Conservation (phyloP, 352 stramenopile species). For the Phytophthora boehmeriae region DNA sequence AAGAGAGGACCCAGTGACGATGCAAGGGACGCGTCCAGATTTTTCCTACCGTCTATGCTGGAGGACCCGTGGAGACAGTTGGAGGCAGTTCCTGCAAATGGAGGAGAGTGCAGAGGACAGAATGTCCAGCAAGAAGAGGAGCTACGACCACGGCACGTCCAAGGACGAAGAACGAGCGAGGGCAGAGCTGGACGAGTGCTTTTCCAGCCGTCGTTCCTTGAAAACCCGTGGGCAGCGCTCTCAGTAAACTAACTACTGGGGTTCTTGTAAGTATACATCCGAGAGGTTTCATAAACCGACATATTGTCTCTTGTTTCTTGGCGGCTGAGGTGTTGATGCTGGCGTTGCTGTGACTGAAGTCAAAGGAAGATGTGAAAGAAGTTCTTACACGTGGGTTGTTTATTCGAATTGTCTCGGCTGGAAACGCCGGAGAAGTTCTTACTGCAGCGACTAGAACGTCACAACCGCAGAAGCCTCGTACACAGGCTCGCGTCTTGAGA, state of each 20-base stretch:
- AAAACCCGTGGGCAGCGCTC: conserved; percentile 56
- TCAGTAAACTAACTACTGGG: conserved; percentile 3
- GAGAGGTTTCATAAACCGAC: too few relatives aligned
- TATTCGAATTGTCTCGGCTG: background rate
- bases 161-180: conserved; percentile 2
- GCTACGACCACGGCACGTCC: conserved; percentile 22
- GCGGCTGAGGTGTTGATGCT: too few relatives aligned
- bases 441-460: conserved; percentile 14
- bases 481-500: conserved; percentile 34
- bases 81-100: conserved; percentile 5
- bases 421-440: background rate
- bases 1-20: conserved; percentile 53
- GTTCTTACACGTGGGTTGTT: too few relatives aligned
- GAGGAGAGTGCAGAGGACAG: background rate
- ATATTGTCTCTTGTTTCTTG: too few relatives aligned
- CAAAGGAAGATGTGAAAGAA: too few relatives aligned
- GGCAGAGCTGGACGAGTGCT: conserved; percentile 53
- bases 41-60: conserved; percentile 73
- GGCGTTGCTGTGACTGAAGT: too few relatives aligned
- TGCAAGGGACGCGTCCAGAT: conserved; percentile 44
- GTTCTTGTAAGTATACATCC: too few relatives aligned
- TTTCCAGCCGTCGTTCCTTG: conserved; percentile 75
- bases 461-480: conserved; percentile 32
- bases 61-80: conserved; percentile 68
- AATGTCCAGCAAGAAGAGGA: conserved; percentile 19